A percentile compares a stretch with the other conserved stretches of the same genome.
phyloP scores from a whole-genome alignment of 306 rosid genomes.

The Dryas alaskensis region DNA sequence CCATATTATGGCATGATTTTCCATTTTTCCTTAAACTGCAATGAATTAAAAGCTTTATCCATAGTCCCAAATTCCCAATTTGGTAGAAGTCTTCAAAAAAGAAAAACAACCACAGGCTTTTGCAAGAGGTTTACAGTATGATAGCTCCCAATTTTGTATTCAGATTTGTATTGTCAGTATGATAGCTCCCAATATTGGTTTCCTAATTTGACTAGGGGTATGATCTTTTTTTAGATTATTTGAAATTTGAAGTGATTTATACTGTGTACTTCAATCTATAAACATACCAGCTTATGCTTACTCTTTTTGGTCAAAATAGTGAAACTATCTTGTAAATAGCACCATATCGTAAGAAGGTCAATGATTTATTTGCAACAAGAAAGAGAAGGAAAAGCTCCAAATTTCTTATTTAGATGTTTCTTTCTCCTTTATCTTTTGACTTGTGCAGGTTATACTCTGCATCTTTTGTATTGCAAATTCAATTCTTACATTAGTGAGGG shows the following conservation, averaged over 20 bases:
- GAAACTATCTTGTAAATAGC: not conserved
- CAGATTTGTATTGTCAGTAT: not conserved
- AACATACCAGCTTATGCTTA: not conserved
- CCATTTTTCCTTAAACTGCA: not conserved
- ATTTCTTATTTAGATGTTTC: not conserved
- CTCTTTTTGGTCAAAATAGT: not conserved
- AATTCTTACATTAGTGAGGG: conserved; percentile 82
- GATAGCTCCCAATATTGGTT: not conserved
- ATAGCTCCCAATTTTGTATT: not conserved
- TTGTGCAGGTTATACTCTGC: conserved; percentile 69
- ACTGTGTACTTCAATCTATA: not conserved
- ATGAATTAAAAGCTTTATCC: not conserved
- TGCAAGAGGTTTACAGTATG: not conserved
- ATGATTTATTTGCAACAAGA: not conserved
- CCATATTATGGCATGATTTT: conserved; percentile 8
- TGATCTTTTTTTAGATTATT: too few relatives aligned
- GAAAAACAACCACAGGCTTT: not conserved
- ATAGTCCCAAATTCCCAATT: not conserved
- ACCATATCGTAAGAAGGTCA: not conserved
- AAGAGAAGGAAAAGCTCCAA: too few relatives aligned
- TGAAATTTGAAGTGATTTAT: not conserved
- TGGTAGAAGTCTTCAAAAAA: not conserved
- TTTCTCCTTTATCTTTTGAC: conserved; percentile 2
- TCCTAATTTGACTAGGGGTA: not conserved
- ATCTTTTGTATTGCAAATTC: conserved; percentile 79